Percentiles rank a stretch among this genome's conserved stretches.
These are phyloP conservation scores for Nothophoma quercina DNA, from an alignment of 2,329 filamentous ascomycete genomes.

Conservation along the genomic window DNA sequence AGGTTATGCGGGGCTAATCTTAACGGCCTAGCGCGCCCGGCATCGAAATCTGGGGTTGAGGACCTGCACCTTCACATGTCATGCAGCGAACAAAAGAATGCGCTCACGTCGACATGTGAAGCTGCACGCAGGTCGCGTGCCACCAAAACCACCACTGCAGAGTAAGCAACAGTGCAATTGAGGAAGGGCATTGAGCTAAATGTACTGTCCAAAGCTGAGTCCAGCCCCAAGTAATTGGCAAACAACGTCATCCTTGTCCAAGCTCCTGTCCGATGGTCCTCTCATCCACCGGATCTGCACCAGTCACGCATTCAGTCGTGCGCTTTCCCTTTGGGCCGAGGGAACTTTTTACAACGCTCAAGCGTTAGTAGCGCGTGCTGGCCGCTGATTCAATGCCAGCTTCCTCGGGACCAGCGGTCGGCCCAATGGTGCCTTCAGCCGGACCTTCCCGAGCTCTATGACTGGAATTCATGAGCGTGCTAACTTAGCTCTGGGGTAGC, in stretches of 20 bases:
- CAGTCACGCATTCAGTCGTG: conserved; percentile 17
- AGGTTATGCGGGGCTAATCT: conserved; percentile 13
- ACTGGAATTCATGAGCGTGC: conserved; percentile 26
- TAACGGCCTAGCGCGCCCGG: conserved; percentile 14
- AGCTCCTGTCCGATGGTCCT: conserved; percentile 31
- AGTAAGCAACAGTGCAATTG: not conserved
- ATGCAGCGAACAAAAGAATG: conserved; percentile 20
- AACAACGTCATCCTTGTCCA: conserved; percentile 43
- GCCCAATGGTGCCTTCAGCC: conserved; percentile 48
- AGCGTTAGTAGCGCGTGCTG: conserved; percentile 19
- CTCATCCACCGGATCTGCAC: conserved; percentile 23
- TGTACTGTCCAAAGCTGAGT: conserved; percentile 2
- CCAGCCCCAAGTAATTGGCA: conserved; percentile 40
- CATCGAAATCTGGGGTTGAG: conserved; percentile 16
- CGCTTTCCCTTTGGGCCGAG: conserved; percentile 46
- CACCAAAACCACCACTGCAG: not conserved
- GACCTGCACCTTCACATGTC: conserved; percentile 42
- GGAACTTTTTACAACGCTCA: conserved; percentile 21
- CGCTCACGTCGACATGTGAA: conserved; percentile 40
- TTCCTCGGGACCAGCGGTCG: conserved; percentile 42
- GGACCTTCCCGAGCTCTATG: conserved; percentile 38
- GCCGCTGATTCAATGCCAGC: conserved; percentile 24
- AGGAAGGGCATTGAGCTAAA: not conserved
- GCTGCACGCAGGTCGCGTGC: conserved; percentile 33
- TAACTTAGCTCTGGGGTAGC: conserved; percentile 24